Evolutionary conservation across 768 basidiomycete species (phyloP).

Genomic region (Cystofilobasidium capitatum): DNA sequence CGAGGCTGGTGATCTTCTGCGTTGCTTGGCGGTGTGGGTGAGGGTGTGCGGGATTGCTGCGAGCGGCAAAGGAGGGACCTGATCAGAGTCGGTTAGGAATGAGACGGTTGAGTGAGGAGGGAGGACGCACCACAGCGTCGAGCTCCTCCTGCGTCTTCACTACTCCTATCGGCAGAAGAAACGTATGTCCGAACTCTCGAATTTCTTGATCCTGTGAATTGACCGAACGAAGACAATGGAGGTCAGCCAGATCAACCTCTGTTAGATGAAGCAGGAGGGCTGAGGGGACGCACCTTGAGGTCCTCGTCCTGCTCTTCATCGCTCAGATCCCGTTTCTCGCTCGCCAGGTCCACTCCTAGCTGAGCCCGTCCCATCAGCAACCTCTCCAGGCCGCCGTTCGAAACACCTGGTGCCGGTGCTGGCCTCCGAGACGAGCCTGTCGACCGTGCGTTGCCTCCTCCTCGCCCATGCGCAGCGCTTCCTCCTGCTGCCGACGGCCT

Average conservation of each 20-base stretch:
- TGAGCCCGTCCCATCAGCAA: neutral
- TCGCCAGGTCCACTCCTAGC: neutral
- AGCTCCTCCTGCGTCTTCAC: constrained; percentile 9
- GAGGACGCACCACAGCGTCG: neutral
- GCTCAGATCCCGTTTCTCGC: constrained; percentile 6
- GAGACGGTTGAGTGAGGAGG: too few relatives aligned
- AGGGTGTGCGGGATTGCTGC: neutral
- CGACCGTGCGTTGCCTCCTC: neutral
- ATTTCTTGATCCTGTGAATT: neutral
- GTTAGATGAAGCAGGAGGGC: neutral
- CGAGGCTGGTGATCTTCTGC: neutral
- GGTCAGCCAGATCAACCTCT: neutral
- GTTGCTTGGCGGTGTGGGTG: neutral
- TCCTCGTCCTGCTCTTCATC: constrained; percentile 10
- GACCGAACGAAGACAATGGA: neutral
- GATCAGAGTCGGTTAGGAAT: neutral
- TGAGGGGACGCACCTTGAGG: neutral
- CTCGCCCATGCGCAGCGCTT: neutral
- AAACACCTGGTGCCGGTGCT: too few relatives aligned
- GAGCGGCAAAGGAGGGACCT: neutral
- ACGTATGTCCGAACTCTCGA: constrained; percentile 2
- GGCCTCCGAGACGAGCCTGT: neutral
- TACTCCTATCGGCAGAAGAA: neutral
- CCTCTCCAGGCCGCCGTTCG: neutral
- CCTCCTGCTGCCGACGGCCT: neutral